These are phyloP conservation scores for Beauveria caledonica DNA, from an alignment of 2,329 filamentous ascomycete species.

Conservation along the genomic window DNA sequence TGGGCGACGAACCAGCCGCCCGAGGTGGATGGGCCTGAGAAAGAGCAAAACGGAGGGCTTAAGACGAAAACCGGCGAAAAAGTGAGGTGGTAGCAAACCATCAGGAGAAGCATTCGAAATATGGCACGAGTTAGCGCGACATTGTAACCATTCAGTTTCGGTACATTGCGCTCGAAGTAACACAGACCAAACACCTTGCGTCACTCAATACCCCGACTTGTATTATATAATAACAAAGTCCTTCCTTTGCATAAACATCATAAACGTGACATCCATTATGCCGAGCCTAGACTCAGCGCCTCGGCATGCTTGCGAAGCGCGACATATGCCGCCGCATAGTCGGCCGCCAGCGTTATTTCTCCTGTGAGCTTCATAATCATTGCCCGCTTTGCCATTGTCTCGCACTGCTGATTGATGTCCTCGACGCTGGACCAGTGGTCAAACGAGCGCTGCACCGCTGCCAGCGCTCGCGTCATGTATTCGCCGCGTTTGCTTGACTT, in stretches of 20 bases:
- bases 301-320: slow-evolving; percentile 40
- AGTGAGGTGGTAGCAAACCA: slow-evolving; percentile 26
- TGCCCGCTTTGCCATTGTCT: slow-evolving; percentile 76
- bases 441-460: slow-evolving; percentile 55
- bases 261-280: not conserved
- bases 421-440: slow-evolving; percentile 58
- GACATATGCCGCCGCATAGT: slow-evolving; percentile 58
- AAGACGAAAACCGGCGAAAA: slow-evolving; percentile 30
- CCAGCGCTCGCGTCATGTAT: slow-evolving; percentile 48
- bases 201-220: not conserved
- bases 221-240: not conserved
- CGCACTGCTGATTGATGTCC: slow-evolving; percentile 59
- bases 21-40: slow-evolving; percentile 17
- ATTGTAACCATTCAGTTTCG: not conserved
- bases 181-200: not conserved
- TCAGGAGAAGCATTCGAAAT: not conserved
- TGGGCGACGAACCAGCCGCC: slow-evolving; percentile 71
- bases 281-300: slow-evolving; percentile 19
- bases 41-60: slow-evolving; percentile 21
- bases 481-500: slow-evolving; percentile 42
- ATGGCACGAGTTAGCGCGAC: not conserved
- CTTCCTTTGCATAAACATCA: not conserved
- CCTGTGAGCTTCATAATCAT: slow-evolving; percentile 64
- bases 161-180: not conserved
- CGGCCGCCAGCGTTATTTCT: slow-evolving; percentile 54